Percentiles rank a stretch among this genome's conserved stretches.
These are phyloP conservation scores for Bombardia bombarda DNA, from an alignment of 495 filamentous ascomycete species.

Conservation along the genomic window DNA sequence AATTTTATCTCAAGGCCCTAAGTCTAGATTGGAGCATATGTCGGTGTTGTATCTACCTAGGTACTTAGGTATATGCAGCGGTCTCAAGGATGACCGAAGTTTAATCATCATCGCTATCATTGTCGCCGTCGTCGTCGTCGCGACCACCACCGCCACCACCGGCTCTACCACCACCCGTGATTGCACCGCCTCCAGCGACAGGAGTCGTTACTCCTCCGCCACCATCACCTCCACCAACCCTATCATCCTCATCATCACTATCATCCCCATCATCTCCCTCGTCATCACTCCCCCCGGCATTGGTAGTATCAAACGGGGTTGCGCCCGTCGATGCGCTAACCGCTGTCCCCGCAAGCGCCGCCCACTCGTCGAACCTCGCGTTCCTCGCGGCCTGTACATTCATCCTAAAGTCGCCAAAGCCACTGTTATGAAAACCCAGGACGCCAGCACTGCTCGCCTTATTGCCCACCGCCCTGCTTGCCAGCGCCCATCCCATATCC, in stretches of 20 bases:
- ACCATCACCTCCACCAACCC: neutral
- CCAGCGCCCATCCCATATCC: conserved; percentile 18
- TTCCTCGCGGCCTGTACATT: conserved; percentile 19
- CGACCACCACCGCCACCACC: neutral
- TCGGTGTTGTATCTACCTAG: too few species aligned
- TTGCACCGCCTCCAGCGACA: conserved; percentile 1
- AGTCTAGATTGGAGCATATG: too few species aligned
- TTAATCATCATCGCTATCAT: neutral
- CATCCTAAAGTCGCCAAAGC: conserved; percentile 27
- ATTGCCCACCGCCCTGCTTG: conserved; percentile 8
- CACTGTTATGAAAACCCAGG: conserved; percentile 23
- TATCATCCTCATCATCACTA: conserved; percentile 3
- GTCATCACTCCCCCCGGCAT: conserved; percentile 1
- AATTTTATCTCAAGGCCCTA: too few species aligned
- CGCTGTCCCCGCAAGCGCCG: conserved; percentile 9
- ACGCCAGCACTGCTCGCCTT: conserved; percentile 3
- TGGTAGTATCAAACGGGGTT: neutral
- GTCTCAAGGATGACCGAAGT: too few species aligned
- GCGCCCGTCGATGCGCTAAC: conserved; percentile 1
- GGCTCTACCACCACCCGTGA: neutral
- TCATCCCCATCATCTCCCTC: conserved; percentile 4
- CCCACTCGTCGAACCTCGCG: conserved; percentile 23
- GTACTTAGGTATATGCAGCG: too few species aligned
- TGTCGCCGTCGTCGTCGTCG: conserved; percentile 2
- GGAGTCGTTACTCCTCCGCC: neutral